Evolutionary conservation across 345 rosid genomes (phyloP).

Genomic region (Euclidium syriacum): DNA sequence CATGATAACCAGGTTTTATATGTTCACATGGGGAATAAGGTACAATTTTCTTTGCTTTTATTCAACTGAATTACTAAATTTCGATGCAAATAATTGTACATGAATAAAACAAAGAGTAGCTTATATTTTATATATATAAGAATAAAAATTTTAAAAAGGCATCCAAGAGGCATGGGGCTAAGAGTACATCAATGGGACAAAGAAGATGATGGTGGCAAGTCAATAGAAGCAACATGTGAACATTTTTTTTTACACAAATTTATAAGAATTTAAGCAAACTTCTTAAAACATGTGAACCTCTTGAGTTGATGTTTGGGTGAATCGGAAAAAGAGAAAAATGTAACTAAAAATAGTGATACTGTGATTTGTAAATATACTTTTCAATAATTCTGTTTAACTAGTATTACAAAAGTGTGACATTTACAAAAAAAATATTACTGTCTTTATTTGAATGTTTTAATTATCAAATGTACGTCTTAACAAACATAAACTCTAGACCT

Average conservation of each 20-base stretch:
- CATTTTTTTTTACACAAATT: background rate
- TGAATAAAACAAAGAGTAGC: constrained; percentile 9
- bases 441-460: too few relatives aligned
- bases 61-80: constrained; percentile 12
- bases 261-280: background rate
- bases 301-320: constrained; percentile 12
- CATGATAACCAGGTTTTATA: constrained; percentile 15
- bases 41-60: constrained; percentile 1
- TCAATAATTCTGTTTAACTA: too few relatives aligned
- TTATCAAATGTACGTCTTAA: too few relatives aligned
- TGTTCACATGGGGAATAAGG: constrained; percentile 29
- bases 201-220: constrained; percentile 31
- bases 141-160: background rate
- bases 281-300: constrained; percentile 19
- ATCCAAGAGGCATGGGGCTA: constrained; percentile 33
- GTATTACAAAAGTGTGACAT: too few relatives aligned
- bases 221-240: constrained; percentile 32
- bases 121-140: background rate
- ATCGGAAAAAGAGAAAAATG: too few relatives aligned
- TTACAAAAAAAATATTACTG: too few relatives aligned
- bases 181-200: constrained; percentile 35
- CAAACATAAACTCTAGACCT: too few relatives aligned
- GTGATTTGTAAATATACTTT: too few relatives aligned
- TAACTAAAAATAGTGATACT: too few relatives aligned
- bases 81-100: constrained; percentile 18